Evolutionary conservation across 352 stramenopile species (phyloP).

Genomic region (Blastocystis hominis): DNA sequence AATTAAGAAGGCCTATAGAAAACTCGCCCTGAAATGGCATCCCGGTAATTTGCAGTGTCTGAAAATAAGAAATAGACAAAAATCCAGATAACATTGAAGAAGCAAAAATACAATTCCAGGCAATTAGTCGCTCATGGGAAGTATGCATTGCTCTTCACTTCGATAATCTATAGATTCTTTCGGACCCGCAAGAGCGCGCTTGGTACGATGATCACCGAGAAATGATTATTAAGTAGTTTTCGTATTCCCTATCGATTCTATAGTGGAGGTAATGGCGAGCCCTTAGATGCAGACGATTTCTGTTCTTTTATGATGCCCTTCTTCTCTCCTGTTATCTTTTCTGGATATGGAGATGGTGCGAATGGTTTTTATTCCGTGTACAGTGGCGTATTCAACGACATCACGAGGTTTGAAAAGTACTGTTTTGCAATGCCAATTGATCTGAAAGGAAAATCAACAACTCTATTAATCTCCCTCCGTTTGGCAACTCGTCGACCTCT

Average conservation of each 20-base stretch:
- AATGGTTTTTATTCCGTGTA: conserved; percentile 74
- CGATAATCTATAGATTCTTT: conserved; percentile 55
- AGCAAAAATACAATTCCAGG: conserved; percentile 78
- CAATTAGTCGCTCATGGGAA: conserved; percentile 81
- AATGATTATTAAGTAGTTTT: conserved; percentile 70
- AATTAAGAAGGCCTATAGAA: conserved; percentile 83
- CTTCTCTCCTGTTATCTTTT: conserved; percentile 68
- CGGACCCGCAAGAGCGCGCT: conserved; percentile 64
- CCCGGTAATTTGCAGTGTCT: conserved; percentile 60
- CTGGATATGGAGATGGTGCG: conserved; percentile 68
- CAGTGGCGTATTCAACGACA: conserved; percentile 67
- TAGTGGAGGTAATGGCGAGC: conserved; percentile 59
- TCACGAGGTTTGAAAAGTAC: conserved; percentile 66
- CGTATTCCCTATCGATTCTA: not conserved
- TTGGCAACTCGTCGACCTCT: conserved; percentile 64
- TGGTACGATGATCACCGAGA: conserved; percentile 81
- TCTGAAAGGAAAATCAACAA: conserved; percentile 58
- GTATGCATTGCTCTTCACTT: conserved; percentile 68
- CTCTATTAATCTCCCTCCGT: conserved; percentile 57
- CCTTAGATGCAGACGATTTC: conserved; percentile 62
- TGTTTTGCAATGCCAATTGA: not conserved
- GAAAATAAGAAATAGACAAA: conserved; percentile 71
- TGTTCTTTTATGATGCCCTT: conserved; percentile 68
- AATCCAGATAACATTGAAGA: conserved; percentile 72
- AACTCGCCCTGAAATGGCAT: conserved; percentile 85